Evolutionary conservation across 2,329 filamentous ascomycete genomes (phyloP), one percentile per base, ranked within the genome.

Genomic region (Neofusicoccum sp.): DNA sequence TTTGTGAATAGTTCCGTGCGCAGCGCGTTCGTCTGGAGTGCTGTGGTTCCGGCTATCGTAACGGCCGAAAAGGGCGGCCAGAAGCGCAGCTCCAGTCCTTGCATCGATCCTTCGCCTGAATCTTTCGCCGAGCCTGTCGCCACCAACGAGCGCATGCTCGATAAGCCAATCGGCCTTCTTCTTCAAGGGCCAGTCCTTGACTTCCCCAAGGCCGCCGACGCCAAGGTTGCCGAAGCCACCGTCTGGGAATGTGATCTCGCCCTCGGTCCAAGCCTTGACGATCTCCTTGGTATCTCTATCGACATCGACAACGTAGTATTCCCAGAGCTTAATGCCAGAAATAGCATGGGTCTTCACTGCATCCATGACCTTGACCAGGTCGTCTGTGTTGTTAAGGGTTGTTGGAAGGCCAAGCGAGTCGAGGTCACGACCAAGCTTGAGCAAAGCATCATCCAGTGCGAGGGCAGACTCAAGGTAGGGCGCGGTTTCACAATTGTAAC

Each of bases 401-500:
- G 87, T 91, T 0, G 93, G 91, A 51, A 97, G 81, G 3, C 89
- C 90, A 2, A 93, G 78, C 48, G 83, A 79, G 47, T 82, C 77
- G n/a, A 91, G 78, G 6, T 86, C 79, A 28, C 81, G 77, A 63
- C 88, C 81, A 69, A 85, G 90, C 57, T 85, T 76, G 57, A 89
- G 72, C n/a, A 98, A 78, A 34, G 86, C 87, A 41, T 81, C 85
- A 69, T 96, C 87, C n/a, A 98, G 80, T 62, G 91, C 89, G 14
- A 96, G 79, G 3, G 86, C 85, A 44, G 84, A 76, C 66, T 83
- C 79, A 40, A 88, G 73, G 80, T 85, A 86, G 8, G 95, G 95
- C 0, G 95, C 93, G 0, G 93, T 98, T 41, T 87, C 87, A 65
- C 96, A 80, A 73, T 96, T 99, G 82, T 99, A 99, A 14, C 95